Conservation (phyloP, 1,284 basidiomycete genomes). For the Ceratobasidium sp. region DNA sequence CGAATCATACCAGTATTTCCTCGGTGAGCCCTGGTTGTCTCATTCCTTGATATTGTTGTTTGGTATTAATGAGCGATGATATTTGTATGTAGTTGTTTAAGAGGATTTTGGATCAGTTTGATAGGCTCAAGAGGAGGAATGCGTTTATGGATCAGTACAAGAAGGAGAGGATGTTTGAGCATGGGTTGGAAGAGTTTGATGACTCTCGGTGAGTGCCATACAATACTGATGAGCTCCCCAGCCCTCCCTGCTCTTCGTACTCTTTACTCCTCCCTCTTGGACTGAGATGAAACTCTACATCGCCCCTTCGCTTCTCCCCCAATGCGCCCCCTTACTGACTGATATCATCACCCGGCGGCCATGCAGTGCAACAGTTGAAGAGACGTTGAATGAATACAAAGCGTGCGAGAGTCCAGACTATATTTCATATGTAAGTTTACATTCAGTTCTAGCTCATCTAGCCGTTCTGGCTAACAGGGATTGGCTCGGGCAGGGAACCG, state of each 20-base stretch:
- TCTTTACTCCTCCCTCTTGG: conserved; percentile 4
- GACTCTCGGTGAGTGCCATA: conserved; percentile 74
- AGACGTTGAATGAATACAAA: conserved; percentile 89
- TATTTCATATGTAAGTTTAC: conserved; percentile 74
- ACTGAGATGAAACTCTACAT: no score
- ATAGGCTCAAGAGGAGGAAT: conserved; percentile 86
- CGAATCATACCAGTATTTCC: conserved; percentile 97
- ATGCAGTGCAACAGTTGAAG: conserved; percentile 80
- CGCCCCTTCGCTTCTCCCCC: no score
- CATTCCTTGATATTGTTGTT: background rate
- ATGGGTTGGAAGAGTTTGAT: conserved; percentile 93
- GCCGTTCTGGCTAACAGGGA: background rate
- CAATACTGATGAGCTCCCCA: background rate
- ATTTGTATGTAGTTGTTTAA: conserved; percentile 79
- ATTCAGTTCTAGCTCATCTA: background rate
- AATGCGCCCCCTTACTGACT: no score
- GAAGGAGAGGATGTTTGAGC: conserved; percentile 93
- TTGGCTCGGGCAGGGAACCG: conserved; percentile 21
- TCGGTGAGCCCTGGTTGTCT: conserved; percentile 69
- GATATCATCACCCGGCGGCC: no score
- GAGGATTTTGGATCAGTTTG: conserved; percentile 96
- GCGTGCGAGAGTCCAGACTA: conserved; percentile 93
- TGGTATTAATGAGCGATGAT: conserved; percentile 10
- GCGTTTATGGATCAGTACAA: conserved; percentile 99
- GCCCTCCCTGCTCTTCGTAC: background rate